Evolutionary conservation across 768 basidiomycete species (phyloP).

Genomic region (Astraeus odoratus): DNA sequence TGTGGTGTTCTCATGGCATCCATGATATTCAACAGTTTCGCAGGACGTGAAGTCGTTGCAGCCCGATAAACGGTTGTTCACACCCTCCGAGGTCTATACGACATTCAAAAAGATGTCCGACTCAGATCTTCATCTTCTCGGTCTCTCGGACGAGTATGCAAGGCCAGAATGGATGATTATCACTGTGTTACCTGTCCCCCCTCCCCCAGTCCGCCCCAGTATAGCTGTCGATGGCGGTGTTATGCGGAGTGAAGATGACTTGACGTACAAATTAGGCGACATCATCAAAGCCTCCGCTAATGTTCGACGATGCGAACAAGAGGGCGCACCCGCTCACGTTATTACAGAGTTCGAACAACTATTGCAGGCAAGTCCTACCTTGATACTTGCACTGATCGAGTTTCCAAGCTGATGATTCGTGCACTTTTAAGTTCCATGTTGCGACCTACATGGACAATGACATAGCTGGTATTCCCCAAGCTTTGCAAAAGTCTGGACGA

Average conservation of each 20-base stretch:
- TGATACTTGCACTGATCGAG: conserved; percentile 6
- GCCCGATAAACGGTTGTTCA: conserved; percentile 76
- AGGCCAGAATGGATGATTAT: conserved; percentile 99
- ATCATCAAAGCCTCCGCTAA: conserved; percentile 94
- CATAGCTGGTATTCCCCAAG: conserved; percentile 96
- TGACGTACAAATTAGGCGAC: conserved; percentile 96
- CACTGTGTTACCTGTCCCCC: conserved; percentile 95
- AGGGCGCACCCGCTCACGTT: conserved; percentile 94
- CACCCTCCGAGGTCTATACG: conserved; percentile 85
- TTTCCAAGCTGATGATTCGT: no score
- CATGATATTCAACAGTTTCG: conserved; percentile 9
- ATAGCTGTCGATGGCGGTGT: conserved; percentile 96
- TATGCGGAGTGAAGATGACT: conserved; percentile 95
- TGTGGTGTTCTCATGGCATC: conserved; percentile 1
- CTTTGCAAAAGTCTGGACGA: conserved; percentile 93
- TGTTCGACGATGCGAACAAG: conserved; percentile 88
- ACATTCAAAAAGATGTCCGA: conserved; percentile 95
- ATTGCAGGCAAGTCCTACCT: conserved; percentile 64
- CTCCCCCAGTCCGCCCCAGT: conserved; percentile 95
- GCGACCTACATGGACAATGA: conserved; percentile 99
- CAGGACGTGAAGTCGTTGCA: conserved; percentile 78
- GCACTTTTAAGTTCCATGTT: conserved; percentile 99
- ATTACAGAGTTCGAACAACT: conserved; percentile 95
- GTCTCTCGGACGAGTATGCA: conserved; percentile 92
- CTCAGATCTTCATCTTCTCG: conserved; percentile 80